Base-by-base conservation (phyloP, 345 rosid species). In the Citrus cavaleriei region DNA sequence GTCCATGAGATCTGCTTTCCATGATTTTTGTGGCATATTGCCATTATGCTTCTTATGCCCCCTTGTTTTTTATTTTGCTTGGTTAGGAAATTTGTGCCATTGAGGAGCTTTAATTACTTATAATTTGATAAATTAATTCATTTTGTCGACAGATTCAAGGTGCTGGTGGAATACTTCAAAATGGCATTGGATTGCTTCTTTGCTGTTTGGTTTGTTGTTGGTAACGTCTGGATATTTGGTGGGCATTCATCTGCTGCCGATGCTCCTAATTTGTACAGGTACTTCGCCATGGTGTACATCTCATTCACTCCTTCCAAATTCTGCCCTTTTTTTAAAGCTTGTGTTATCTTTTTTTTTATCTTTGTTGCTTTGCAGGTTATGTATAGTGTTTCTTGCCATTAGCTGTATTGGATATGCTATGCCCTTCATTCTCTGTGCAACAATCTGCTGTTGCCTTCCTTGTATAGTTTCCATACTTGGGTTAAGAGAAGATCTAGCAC, bases 181-280 rank as follows among this genome's bases (percentile, higher is more conserved):
- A 94, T 96, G 98, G 95, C 86, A 62, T 82, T 96, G 87, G 99
- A 96, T 87, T 96, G 99, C 87, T 96, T 96, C 86, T 96, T 96
- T 84, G 99, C 98, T 13, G 91, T 94, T 77, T 96, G 98, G 99
- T 96, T 96, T 85, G 98, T 96, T 82, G 97, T 96, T 76, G 99
- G 99, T 83, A 96, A 96, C 72, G 98, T 96, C 21, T 96, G 98
- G 99, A 91, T 93, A 78, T 96, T 96, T 79, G 99, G 99, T 65
- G 97, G 99, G 35, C 99, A 91, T 81, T 83, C 98, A 75, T 94
- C 99, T 80, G 89, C 93, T 40, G 32, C 55, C 5, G 98, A 91
- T 77, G 98, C 99, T 79, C 99, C 99, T 75, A 94, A 94, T 84
- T 84, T 96, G 94, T 96, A 96, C 89, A 93, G 98, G 98, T 94